phyloP scores from a whole-genome alignment of 2,329 filamentous ascomycete species.

The Pezicula rhizophila region DNA sequence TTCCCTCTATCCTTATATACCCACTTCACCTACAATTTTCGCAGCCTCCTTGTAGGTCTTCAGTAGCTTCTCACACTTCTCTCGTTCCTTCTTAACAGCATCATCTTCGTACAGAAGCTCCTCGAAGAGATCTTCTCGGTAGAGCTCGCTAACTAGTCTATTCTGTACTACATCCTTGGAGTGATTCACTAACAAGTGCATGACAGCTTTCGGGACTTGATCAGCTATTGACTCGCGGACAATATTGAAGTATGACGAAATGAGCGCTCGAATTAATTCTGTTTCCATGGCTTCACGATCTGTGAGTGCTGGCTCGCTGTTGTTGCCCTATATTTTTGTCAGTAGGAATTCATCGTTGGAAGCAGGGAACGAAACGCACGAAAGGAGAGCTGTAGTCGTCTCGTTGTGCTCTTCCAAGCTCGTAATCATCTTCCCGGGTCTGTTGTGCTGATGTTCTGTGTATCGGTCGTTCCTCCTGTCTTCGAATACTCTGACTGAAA shows the following conservation, averaged over 20 bases:
- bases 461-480: slow-evolving; percentile 47
- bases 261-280: slow-evolving; percentile 90
- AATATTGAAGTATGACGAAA: slow-evolving; percentile 98
- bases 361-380: slow-evolving; percentile 33
- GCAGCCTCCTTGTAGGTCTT: slow-evolving; percentile 95
- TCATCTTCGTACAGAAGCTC: slow-evolving; percentile 97
- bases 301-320: slow-evolving; percentile 79
- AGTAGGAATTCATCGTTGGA: not conserved
- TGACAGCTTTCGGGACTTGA: slow-evolving; percentile 96
- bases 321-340: slow-evolving; percentile 39
- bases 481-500: slow-evolving; percentile 76
- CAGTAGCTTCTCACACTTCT: slow-evolving; percentile 96
- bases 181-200: slow-evolving; percentile 97
- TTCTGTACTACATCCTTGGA: slow-evolving; percentile 98
- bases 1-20: slow-evolving; percentile 37
- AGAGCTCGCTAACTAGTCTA: slow-evolving; percentile 87
- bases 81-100: slow-evolving; percentile 90
- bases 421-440: slow-evolving; percentile 35
- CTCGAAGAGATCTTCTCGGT: slow-evolving; percentile 84
- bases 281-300: slow-evolving; percentile 97
- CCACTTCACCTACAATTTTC: slow-evolving; percentile 97
- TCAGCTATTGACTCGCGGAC: slow-evolving; percentile 98
- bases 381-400: slow-evolving; percentile 37
- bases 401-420: slow-evolving; percentile 24
- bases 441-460: slow-evolving; percentile 44